Evolutionary conservation across 768 basidiomycete genomes (phyloP), one percentile per base, ranked within the genome.

Genomic region (Termitomyces sp.): DNA sequence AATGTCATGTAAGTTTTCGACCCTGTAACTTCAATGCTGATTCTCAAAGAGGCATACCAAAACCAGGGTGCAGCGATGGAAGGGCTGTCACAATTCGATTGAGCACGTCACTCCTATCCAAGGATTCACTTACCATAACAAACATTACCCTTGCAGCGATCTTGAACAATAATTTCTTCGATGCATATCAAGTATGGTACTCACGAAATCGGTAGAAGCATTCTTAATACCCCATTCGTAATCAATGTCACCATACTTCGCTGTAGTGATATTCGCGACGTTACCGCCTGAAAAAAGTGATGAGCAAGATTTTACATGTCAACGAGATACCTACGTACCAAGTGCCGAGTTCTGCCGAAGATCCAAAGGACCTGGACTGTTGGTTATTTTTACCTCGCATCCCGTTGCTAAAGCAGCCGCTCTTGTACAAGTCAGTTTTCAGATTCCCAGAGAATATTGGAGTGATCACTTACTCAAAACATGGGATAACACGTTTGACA

Each of bases 161-260:
- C 42, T 52, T 43, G 20, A 26, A 32, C 7, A 44, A 18, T 56
- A 20, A 34, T 14, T 32, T 18, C n/a, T 39, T 10, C 22, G 5
- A 42, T 46, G 26, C 10, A 42, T 26, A 27, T 32, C 29, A 1
- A 13, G 42, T 36, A 10, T 16, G 44, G 37, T 7, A 72, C 87
- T 74, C 63, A 91, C 91, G 60, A 93, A 92, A 67, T 92, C 90
- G 2, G 91, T 92, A 6, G 89, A 92, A 13, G 88, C 90, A 49
- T 77, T 78, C 6, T 74, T 71, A 61, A 87, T 87, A 44, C 89
- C 85, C 79, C 83, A 85, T 59, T 81, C 78, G 63, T 84, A 80
- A 65, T 87, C 84, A 55, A 87, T 75, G 2, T 70, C 70, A 0
- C 86, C 88, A 58, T 84, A 88, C 53, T 81, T 82, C 59, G 80